phyloP scores from a whole-genome alignment of 2,329 filamentous ascomycete genomes.

The Fonsecaea monophora region DNA sequence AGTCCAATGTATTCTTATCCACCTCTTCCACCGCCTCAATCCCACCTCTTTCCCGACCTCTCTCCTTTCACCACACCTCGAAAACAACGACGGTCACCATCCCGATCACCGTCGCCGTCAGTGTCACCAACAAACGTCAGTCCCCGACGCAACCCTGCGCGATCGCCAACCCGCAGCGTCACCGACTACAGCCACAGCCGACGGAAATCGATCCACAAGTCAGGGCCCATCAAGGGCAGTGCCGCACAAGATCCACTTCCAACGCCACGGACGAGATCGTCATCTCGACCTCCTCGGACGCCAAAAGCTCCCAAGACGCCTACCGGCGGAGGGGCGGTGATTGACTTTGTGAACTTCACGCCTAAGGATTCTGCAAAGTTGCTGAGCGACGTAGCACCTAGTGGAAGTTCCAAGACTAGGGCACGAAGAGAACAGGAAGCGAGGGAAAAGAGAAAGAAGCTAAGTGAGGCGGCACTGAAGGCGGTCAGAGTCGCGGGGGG shows the following conservation, averaged over 20 bases:
- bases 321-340: conserved; percentile 37
- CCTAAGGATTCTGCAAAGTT: conserved; percentile 78
- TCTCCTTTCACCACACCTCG: conserved; percentile 44
- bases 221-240: conserved; percentile 44
- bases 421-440: conserved; percentile 89
- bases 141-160: conserved; percentile 41
- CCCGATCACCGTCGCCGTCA: conserved; percentile 47
- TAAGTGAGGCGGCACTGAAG: conserved; percentile 41
- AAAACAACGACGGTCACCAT: conserved; percentile 38
- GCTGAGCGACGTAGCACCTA: conserved; percentile 88
- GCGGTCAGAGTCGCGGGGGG: conserved; percentile 55
- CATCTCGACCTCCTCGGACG: conserved; percentile 35
- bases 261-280: conserved; percentile 34
- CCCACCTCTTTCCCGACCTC: conserved; percentile 48
- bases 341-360: conserved; percentile 85
- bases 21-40: conserved; percentile 47
- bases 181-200: conserved; percentile 45
- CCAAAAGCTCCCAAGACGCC: conserved; percentile 44
- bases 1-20: conserved; percentile 48
- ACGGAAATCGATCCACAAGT: conserved; percentile 50
- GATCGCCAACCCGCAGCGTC: conserved; percentile 40
- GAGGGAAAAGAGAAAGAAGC: conserved; percentile 69
- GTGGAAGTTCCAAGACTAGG: conserved; percentile 91
- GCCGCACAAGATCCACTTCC: conserved; percentile 43
- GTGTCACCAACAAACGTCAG: conserved; percentile 48